Evolutionary conservation across 2,329 filamentous ascomycete genomes (phyloP).

Genomic region (Bertia moriformis): DNA sequence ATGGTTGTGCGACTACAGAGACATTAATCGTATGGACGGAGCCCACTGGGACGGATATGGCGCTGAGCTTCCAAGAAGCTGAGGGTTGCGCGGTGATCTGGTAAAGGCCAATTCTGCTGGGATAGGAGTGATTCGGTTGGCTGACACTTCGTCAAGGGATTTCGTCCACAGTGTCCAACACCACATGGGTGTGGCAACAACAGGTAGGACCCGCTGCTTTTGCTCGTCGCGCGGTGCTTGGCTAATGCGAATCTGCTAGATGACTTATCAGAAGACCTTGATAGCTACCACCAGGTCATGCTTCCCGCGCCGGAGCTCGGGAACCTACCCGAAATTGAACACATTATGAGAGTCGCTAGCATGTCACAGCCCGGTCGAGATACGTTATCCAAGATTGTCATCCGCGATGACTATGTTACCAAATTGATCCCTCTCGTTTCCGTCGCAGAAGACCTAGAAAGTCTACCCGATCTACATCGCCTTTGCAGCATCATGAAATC

Average conservation of each 20-base stretch:
- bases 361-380: constrained; percentile 47
- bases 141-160: constrained; percentile 31
- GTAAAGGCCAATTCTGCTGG: too few species aligned
- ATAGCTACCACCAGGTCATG: constrained; percentile 42
- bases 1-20: constrained; percentile 26
- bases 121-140: not conserved
- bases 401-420: constrained; percentile 51
- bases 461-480: constrained; percentile 49
- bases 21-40: constrained; percentile 70
- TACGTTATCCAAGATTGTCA: constrained; percentile 53
- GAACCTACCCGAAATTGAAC: constrained; percentile 54
- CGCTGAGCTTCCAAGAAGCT: constrained; percentile 63
- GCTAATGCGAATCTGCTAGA: constrained; percentile 28
- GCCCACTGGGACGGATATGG: constrained; percentile 58
- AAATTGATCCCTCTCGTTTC: constrained; percentile 56
- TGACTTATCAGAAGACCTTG: constrained; percentile 52
- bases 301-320: constrained; percentile 49
- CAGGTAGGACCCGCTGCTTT: constrained; percentile 27
- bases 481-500: constrained; percentile 69
- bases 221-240: not conserved
- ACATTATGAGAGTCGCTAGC: constrained; percentile 47
- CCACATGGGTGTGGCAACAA: constrained; percentile 34
- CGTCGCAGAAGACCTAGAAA: constrained; percentile 56
- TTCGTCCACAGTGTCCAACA: constrained; percentile 56
- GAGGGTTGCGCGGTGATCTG: constrained; percentile 61